Base-by-base conservation (phyloP, 805 yeast genomes). In the Candida arabinofermentans region DNA sequence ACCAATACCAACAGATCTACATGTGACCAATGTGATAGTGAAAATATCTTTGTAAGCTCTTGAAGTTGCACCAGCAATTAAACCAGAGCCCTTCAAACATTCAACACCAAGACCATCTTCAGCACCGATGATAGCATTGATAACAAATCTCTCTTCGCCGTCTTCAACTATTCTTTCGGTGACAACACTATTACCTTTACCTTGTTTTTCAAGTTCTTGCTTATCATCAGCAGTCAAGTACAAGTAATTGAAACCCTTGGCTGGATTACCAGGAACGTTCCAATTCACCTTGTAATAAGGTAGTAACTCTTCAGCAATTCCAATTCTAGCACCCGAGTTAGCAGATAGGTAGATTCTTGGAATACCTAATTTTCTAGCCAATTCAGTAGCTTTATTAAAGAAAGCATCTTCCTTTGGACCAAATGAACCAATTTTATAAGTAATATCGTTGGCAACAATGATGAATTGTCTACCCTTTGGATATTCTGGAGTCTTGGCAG, bases 1-100 rank as follows among this genome's bases (percentile, higher is more conserved):
- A 74, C 99, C 99, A 65, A 93, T 93, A 83, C 99, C 99, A 58
- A 93, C 99, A 39, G 98, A 90, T 76, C 99, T 83, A 72, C 98
- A 90, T n/a, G 99, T 93, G 42, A 93, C 99, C 65, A 93, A 75
- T n/a, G 99, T 91, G 45, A 90, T 80, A 17, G 99, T 93, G 74
- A 93, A 93, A 49, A 93, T 93, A 62, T 93, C 99, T 65, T 86
- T 86, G 79, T 93, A 93, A 17, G 99, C 99, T 64, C 88, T 83
- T 10, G 97, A 86, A 36, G 99, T 93, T 23, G 96, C 96, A 68
- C 99, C 99, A 18, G 99, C 99, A 70, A 93, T 93, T 60, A 93
- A 75, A 71, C 98, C 99, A 41, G 98, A 91, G 30, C 99, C 99
- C 69, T 83, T 82, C 67, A 93, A 80, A 77, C 96, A 93, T 69